Base-by-base conservation (phyloP, 768 basidiomycete species). In the Mycena vitilis region DNA sequence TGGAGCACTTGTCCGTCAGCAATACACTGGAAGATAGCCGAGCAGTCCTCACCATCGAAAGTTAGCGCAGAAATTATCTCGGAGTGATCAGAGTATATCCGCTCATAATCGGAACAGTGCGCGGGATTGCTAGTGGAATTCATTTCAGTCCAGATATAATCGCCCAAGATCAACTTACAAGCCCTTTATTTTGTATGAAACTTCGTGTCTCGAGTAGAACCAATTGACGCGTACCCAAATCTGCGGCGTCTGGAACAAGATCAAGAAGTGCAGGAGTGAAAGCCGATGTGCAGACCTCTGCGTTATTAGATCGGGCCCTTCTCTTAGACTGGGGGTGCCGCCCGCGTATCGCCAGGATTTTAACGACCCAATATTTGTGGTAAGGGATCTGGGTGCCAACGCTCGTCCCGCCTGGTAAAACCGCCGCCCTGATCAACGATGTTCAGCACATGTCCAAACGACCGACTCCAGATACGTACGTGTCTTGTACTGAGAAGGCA, bases 81-180 rank as follows among this genome's bases (percentile, higher is more conserved):
- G 4, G 44, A 42, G 34, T 71, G 70, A 45, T 67, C 62, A 5
- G 70, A 71, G 30, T 44, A 64, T 23, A 71, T 66, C 13, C 70
- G 30, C 22, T 71, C 70, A 30, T 44, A 71, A 22, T 42, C 22
- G 0, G 65, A 63, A 40, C 70, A 71, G 52, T 71, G 69, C 2
- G 55, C 23, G 1, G 60, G 23, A 12, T 58, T 16, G 51, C 65
- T 70, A 22, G 12, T 7, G n/a, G n/a, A 23, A 22, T 45, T 25
- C 11, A 42, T 22, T 18, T 36, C 44, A 13, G 30, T 15, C 11
- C 25, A 34, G 13, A 30, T 62, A 45, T 30, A 23, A 25, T 11
- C 15, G 23, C 16, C 5, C 5, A n/a, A 18, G 20, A 9, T 16
- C 12, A 38, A 64, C 70, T n/a, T 49, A 71, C 70, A 71, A 71